Percentiles rank a stretch among this genome's conserved stretches.
Evolutionary conservation across 495 filamentous ascomycete species (phyloP).

Genomic region (Xylaria scruposa): DNA sequence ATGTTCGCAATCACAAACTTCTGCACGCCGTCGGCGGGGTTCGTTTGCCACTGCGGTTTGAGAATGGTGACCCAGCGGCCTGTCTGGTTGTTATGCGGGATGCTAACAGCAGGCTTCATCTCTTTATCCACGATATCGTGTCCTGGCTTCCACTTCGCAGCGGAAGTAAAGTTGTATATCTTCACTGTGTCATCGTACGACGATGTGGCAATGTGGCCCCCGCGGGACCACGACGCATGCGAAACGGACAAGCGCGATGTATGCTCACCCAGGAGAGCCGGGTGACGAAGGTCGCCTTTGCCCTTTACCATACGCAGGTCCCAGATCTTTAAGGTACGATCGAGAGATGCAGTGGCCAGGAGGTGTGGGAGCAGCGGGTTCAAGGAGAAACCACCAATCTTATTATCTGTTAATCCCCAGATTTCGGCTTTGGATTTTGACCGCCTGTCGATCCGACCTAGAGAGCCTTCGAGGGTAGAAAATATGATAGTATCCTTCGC

Average conservation of each 20-base stretch:
- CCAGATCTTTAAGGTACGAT: slow-evolving; percentile 90
- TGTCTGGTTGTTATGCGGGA: slow-evolving; percentile 95
- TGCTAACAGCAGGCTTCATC: slow-evolving; percentile 70
- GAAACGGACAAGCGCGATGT: slow-evolving; percentile 83
- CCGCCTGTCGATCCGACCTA: slow-evolving; percentile 82
- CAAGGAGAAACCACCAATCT: slow-evolving; percentile 91
- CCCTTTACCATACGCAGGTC: slow-evolving; percentile 81
- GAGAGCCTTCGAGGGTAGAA: slow-evolving; percentile 79
- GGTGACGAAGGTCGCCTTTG: slow-evolving; percentile 57
- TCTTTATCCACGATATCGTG: slow-evolving; percentile 63
- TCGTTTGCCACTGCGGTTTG: slow-evolving; percentile 89
- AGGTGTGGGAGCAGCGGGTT: slow-evolving; percentile 80
- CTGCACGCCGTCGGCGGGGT: slow-evolving; percentile 76
- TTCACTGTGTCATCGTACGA: slow-evolving; percentile 96
- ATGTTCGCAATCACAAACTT: slow-evolving; percentile 95
- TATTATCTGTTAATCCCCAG: slow-evolving; percentile 86
- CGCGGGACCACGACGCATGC: slow-evolving; percentile 84
- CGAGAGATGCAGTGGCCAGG: slow-evolving; percentile 88
- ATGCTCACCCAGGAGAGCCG: slow-evolving; percentile 80
- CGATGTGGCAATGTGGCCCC: slow-evolving; percentile 85
- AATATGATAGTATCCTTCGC: slow-evolving; percentile 82
- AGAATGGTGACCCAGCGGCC: slow-evolving; percentile 79
- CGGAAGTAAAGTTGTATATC: slow-evolving; percentile 77
- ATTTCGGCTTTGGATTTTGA: slow-evolving; percentile 63
- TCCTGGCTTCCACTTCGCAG: slow-evolving; percentile 68